Evolutionary conservation across 148 eudicot species (phyloP).

Genomic region (Drosera capensis): DNA sequence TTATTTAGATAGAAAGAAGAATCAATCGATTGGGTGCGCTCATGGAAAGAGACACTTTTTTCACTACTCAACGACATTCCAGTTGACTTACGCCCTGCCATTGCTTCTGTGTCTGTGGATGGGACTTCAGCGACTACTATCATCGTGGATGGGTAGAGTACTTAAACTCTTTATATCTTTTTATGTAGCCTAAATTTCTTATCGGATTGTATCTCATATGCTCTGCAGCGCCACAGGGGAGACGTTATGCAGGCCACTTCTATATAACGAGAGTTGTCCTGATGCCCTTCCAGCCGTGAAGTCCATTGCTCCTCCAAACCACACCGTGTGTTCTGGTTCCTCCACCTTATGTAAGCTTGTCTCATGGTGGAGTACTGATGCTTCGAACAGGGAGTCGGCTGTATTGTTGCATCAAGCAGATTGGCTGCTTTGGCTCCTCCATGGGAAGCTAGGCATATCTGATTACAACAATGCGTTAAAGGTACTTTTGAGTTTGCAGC

Average conservation of each 20-base stretch:
- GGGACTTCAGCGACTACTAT: conserved; percentile 95
- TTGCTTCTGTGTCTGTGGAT: conserved; percentile 72
- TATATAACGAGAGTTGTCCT: conserved; percentile 81
- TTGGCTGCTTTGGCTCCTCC: conserved; percentile 94
- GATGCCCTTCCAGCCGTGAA: conserved; percentile 72
- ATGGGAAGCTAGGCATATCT: conserved; percentile 85
- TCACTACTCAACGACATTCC: conserved; percentile 66
- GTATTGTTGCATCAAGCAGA: conserved; percentile 86
- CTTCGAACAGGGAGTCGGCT: conserved; percentile 40
- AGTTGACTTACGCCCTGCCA: conserved; percentile 26
- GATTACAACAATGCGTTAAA: conserved; percentile 96
- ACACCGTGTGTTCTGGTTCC: conserved; percentile 84
- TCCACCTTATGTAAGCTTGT: conserved; percentile 93
- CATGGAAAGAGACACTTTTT: conserved; percentile 82
- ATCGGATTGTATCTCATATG: no score
- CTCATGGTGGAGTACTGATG: conserved; percentile 79
- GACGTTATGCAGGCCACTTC: conserved; percentile 53
- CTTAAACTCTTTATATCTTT: neutral
- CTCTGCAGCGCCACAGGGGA: conserved; percentile 76
- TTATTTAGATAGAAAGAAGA: conserved; percentile 85
- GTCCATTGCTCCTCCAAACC: conserved; percentile 79
- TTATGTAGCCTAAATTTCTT: no score
- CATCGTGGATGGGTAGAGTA: conserved; percentile 56
- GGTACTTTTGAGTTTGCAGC: conserved; percentile 16
- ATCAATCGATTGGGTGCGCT: conserved; percentile 59